Evolutionary conservation across 2,329 filamentous ascomycete species (phyloP).

Genomic region (Colletotrichum navitas): DNA sequence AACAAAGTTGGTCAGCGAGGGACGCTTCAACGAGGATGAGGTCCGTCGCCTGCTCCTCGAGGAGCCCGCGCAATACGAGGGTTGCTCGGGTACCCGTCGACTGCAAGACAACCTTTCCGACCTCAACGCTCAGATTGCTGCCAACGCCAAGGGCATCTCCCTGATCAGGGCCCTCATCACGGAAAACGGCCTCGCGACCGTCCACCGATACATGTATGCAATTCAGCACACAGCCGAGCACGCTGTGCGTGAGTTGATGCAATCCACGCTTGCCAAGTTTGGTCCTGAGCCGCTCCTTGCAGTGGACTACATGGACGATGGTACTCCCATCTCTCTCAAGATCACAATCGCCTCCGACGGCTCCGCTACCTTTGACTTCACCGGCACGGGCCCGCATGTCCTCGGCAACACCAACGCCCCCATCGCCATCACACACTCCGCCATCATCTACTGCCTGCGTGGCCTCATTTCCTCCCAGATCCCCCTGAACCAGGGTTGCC

Average conservation of each 20-base stretch:
- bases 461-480: constrained; percentile 86
- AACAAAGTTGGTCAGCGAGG: constrained; percentile 80
- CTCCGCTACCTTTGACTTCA: constrained; percentile 71
- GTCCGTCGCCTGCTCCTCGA: constrained; percentile 75
- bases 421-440: constrained; percentile 50
- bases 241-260: constrained; percentile 39
- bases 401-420: constrained; percentile 50
- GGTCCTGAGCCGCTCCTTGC: constrained; percentile 77
- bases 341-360: constrained; percentile 73
- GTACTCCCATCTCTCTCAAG: constrained; percentile 47
- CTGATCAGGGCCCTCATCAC: constrained; percentile 80
- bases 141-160: constrained; percentile 81
- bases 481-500: constrained; percentile 87
- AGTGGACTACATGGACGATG: constrained; percentile 80
- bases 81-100: constrained; percentile 78
- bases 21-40: constrained; percentile 81
- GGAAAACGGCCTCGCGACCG: constrained; percentile 82
- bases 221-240: constrained; percentile 42
- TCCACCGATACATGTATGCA: constrained; percentile 53
- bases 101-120: constrained; percentile 82
- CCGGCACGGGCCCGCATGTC: constrained; percentile 66
- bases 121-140: constrained; percentile 80
- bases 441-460: constrained; percentile 76
- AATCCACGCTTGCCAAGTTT: constrained; percentile 67
- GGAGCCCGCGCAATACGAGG: constrained; percentile 73